Conservation (phyloP, 257 asterid species). For the Solanum phureja region DNA sequence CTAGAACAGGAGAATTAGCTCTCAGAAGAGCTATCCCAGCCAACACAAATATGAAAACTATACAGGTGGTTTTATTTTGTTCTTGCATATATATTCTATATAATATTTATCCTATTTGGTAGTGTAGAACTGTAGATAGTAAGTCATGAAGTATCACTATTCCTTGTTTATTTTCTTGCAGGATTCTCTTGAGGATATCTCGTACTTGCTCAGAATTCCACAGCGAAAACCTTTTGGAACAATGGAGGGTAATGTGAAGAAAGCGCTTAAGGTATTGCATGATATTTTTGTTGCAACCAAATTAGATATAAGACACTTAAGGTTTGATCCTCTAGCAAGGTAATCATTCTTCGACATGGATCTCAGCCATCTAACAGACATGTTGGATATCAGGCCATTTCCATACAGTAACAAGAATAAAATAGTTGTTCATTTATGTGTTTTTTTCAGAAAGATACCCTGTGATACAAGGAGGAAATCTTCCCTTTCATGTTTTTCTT, state of each 20-base stretch:
- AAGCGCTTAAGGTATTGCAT: slow-evolving; percentile 68
- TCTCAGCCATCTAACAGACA: not conserved
- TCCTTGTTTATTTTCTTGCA: slow-evolving; percentile 10
- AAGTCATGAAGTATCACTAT: not conserved
- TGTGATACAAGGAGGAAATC: not conserved
- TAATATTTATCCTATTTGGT: not conserved
- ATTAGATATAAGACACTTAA: not conserved
- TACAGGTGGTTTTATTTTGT: slow-evolving; percentile 42
- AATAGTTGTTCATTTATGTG: not conserved
- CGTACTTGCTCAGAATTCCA: slow-evolving; percentile 94
- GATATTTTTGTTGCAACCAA: not conserved
- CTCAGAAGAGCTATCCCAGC: slow-evolving; percentile 97
- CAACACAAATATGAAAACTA: slow-evolving; percentile 83
- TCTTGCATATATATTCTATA: not conserved
- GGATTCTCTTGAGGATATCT: slow-evolving; percentile 93
- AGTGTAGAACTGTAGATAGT: not conserved
- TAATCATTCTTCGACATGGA: not conserved
- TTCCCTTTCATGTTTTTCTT: not conserved
- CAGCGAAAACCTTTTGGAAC: slow-evolving; percentile 96
- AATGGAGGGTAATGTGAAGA: too few relatives aligned
- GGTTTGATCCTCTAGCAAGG: not conserved
- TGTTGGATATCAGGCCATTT: not conserved
- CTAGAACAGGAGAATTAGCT: slow-evolving; percentile 96
- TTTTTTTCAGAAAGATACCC: not conserved
- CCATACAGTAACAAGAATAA: not conserved